Evolutionary conservation across 768 basidiomycete genomes (phyloP).

Genomic region (Tremella fuciformis): DNA sequence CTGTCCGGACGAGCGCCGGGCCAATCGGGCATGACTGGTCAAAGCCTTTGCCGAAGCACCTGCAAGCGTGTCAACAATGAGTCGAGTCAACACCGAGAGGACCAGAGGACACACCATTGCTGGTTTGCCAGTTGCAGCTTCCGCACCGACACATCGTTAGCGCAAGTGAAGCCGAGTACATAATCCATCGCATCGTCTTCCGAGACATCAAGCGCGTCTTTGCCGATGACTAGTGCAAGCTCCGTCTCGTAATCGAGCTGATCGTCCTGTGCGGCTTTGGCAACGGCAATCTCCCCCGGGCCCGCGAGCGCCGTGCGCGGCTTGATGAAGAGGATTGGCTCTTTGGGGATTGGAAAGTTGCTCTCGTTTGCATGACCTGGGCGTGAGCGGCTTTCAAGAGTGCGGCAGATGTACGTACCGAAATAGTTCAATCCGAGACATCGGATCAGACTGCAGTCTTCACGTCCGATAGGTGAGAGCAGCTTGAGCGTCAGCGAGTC

Average conservation of each 20-base stretch:
- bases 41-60: no score
- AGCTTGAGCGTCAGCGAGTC: no score
- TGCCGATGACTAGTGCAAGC: constrained; percentile 67
- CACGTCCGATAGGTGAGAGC: no score
- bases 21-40: no score
- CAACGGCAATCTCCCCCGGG: constrained; percentile 14
- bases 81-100: constrained; percentile 1
- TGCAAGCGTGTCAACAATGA: no score
- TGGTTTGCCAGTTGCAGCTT: constrained; percentile 21
- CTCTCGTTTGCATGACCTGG: constrained; percentile 15
- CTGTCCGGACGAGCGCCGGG: no score
- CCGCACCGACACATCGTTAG: constrained; percentile 27
- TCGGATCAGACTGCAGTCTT: no score
- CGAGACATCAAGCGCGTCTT: constrained; percentile 70
- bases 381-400: no score
- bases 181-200: constrained; percentile 76
- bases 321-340: constrained; percentile 25
- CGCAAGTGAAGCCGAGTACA: constrained; percentile 61
- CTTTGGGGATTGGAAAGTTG: constrained; percentile 19
- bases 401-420: no score
- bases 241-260: constrained; percentile 45
- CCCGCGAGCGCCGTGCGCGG: neutral
- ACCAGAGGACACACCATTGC: constrained; percentile 27
- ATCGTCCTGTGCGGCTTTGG: constrained; percentile 18
- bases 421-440: no score